Base-by-base conservation (phyloP, 768 basidiomycete species). In the Clitopilus passeckerianus region DNA sequence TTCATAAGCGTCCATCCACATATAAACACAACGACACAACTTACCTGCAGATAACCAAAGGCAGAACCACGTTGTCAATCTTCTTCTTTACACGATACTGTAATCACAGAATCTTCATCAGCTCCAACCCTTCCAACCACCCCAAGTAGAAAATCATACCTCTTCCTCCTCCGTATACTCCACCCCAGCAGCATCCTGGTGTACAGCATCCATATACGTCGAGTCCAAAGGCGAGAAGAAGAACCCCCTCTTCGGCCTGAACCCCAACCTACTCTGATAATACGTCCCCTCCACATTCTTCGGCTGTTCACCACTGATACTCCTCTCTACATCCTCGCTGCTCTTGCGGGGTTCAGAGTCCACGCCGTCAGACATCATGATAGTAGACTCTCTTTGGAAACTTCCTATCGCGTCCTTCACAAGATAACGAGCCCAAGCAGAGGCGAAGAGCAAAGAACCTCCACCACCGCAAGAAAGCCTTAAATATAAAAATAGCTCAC, bases 161-260 rank as follows among this genome's bases (percentile, higher is more conserved):
- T 83, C 81, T 65, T 84, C 81, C 16, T 73, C 80, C n/a, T 72
- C 68, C 1, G 76, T 78, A 62, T 73, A 85, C 56, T 77, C 76
- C 1, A 85, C 80, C 2, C 60, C 65, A 43, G 76, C 77, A 1
- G 83, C 83, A 65, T 84, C 82, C 4, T 61, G 70, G 61, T 84
- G 72, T 7, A 84, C 80, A 8, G 82, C 83, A 6, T 80, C 77
- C 5, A 83, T 80, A 41, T 75, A 74, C 0, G 68, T 62, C 18
- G 72, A 63, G 59, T 84, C 81, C 18, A 84, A 67, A 8, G 77
- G 72, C 1, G 75, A 73, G 65, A 84, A 84, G 66, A 84, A 80
- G 55, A 77, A 67, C 54, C 77, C 79, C 66, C 80, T 72, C 58
- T 73, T 73, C 5, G 71, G 59, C 66, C 70, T 77, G 54, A 70